Evolutionary conservation across 2,329 filamentous ascomycete genomes (phyloP).

Genomic region (Sporothrix brunneoviolacea): DNA sequence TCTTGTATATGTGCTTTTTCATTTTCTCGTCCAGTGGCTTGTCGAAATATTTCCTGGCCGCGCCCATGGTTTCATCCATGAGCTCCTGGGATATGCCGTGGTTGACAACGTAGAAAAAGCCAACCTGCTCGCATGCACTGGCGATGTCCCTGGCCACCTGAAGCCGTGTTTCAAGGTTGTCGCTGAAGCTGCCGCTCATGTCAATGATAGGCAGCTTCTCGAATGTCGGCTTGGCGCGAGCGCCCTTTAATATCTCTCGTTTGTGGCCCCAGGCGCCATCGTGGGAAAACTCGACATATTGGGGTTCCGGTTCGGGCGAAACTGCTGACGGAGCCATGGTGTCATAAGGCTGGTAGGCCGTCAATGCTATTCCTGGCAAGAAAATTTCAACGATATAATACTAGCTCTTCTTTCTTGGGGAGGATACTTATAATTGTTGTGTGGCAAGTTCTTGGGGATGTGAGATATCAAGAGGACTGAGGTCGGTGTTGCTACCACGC

Average conservation of each 20-base stretch:
- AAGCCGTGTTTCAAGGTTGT: not conserved
- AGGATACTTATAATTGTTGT: no score
- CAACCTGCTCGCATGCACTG: constrained; percentile 20
- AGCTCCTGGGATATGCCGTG: constrained; percentile 24
- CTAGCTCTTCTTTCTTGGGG: no score
- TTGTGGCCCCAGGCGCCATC: constrained; percentile 15
- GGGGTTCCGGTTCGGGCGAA: constrained; percentile 1
- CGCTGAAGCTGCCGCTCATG: constrained; percentile 7
- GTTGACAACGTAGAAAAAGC: constrained; percentile 28
- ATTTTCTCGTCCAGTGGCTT: constrained; percentile 29
- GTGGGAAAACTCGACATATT: constrained; percentile 14
- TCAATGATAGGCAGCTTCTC: constrained; percentile 9
- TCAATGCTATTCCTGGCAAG: not conserved
- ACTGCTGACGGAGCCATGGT: constrained; percentile 11
- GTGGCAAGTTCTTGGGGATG: no score
- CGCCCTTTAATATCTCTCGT: constrained; percentile 9
- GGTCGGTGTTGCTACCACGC: no score
- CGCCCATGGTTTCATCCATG: constrained; percentile 26
- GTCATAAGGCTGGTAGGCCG: no score
- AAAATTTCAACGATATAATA: no score
- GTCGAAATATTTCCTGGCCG: constrained; percentile 26
- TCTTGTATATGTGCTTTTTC: constrained; percentile 17
- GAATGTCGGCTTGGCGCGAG: constrained; percentile 10
- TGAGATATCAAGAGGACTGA: no score
- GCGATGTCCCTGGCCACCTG: constrained; percentile 7